phyloP scores from a whole-genome alignment of 192 early-diverging fungal genomes.

The Bifiguratus adelaidae region DNA sequence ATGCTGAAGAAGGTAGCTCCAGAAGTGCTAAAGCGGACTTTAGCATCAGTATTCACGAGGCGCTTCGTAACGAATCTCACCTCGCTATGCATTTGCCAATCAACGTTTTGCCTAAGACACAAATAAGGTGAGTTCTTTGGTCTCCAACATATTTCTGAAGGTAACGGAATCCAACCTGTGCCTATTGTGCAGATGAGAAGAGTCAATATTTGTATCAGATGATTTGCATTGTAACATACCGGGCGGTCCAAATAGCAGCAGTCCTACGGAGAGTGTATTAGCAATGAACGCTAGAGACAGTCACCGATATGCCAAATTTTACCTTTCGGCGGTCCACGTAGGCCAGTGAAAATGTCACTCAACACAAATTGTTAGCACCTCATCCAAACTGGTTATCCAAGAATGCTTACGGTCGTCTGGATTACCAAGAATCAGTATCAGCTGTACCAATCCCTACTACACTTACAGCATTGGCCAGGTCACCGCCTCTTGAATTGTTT shows the following conservation, averaged over 20 bases:
- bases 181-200: too few relatives aligned
- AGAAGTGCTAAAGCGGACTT: conserved; percentile 38
- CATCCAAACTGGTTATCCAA: background rate
- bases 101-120: conserved; percentile 85
- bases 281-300: background rate
- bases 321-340: conserved; percentile 75
- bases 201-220: too few relatives aligned
- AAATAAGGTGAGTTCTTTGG: too few relatives aligned
- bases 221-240: too few relatives aligned
- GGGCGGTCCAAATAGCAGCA: conserved; percentile 85
- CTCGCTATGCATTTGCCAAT: conserved; percentile 87
- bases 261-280: conserved; percentile 14
- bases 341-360: conserved; percentile 75
- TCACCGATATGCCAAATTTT: background rate
- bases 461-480: conserved; percentile 66
- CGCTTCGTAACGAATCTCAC: background rate
- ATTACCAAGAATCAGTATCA: too few relatives aligned
- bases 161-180: too few relatives aligned
- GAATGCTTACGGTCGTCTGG: too few relatives aligned
- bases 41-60: conserved; percentile 1
- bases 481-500: conserved; percentile 66
- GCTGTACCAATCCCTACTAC: background rate
- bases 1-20: conserved; percentile 90
- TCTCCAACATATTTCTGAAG: too few relatives aligned
- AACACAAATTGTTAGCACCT: background rate